A percentile compares a stretch with the other conserved stretches of the same genome.
phyloP scores from a whole-genome alignment of 1,284 basidiomycete genomes.

The Vanrija sp. region DNA sequence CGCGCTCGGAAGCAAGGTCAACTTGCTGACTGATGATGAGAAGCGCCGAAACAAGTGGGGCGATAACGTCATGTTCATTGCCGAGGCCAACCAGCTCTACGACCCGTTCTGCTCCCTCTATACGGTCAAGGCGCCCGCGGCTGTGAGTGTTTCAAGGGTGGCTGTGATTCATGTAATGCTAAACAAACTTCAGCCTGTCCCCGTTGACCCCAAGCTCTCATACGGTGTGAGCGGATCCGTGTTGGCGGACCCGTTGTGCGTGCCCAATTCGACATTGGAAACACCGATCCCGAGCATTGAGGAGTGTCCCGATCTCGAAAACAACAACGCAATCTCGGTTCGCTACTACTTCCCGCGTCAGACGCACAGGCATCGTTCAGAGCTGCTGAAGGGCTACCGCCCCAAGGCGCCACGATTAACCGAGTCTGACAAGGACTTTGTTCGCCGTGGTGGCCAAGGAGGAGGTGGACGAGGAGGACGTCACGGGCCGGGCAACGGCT shows the following conservation, averaged over 20 bases:
- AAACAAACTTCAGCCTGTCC: slow-evolving; percentile 41
- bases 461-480: slow-evolving; percentile 29
- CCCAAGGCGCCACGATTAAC: slow-evolving; percentile 63
- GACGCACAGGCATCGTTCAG: slow-evolving; percentile 74
- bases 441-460: slow-evolving; percentile 48
- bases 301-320: slow-evolving; percentile 66
- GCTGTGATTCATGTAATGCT: not conserved
- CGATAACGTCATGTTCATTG: slow-evolving; percentile 77
- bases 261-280: slow-evolving; percentile 86
- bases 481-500: slow-evolving; percentile 7
- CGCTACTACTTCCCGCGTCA: slow-evolving; percentile 88
- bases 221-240: slow-evolving; percentile 77
- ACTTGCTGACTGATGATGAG: slow-evolving; percentile 75
- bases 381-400: slow-evolving; percentile 71
- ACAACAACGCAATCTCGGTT: slow-evolving; percentile 82
- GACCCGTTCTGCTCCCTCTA: slow-evolving; percentile 83
- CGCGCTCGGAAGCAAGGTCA: slow-evolving; percentile 74
- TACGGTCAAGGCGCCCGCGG: slow-evolving; percentile 73
- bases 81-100: slow-evolving; percentile 77
- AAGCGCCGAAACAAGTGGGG: slow-evolving; percentile 79
- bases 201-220: slow-evolving; percentile 66
- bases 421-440: slow-evolving; percentile 67
- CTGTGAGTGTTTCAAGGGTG: slow-evolving; percentile 56
- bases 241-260: slow-evolving; percentile 77
- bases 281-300: slow-evolving; percentile 59